A percentile compares a stretch with the other conserved stretches of the same genome.
Evolutionary conservation across 768 basidiomycete species (phyloP).

Genomic region (Calocybe cyanea): DNA sequence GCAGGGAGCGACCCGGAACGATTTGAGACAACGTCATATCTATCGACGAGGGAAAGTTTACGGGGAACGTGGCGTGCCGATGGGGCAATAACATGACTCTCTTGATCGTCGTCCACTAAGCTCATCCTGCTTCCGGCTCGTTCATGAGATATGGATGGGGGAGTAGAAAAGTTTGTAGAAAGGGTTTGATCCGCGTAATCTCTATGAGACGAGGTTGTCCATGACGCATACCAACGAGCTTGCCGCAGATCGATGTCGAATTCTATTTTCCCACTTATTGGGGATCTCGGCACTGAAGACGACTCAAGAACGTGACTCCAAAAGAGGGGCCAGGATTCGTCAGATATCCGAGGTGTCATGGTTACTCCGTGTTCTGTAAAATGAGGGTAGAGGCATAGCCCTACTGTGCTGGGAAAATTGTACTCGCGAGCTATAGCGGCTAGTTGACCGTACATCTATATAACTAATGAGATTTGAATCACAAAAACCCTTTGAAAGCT

Average conservation of each 20-base stretch:
- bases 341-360: conserved; percentile 69
- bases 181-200: conserved; percentile 39
- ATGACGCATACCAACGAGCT: conserved; percentile 77
- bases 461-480: conserved; percentile 1
- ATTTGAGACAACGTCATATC: conserved; percentile 44
- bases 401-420: conserved; percentile 72
- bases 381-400: conserved; percentile 78
- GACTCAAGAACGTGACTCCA: conserved; percentile 62
- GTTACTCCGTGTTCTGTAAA: conserved; percentile 51
- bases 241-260: conserved; percentile 79
- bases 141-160: conserved; percentile 47
- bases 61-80: conserved; percentile 52
- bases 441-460: conserved; percentile 72
- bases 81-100: conserved; percentile 32
- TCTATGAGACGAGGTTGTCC: conserved; percentile 51
- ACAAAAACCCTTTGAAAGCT: conserved; percentile 5
- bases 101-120: conserved; percentile 35
- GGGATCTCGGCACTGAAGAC: conserved; percentile 34
- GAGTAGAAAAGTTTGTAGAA: conserved; percentile 31
- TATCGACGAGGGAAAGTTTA: conserved; percentile 68
- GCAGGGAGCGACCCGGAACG: conserved; percentile 29
- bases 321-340: conserved; percentile 71
- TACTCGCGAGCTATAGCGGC: conserved; percentile 79
- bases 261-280: conserved; percentile 77
- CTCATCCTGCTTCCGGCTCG: conserved; percentile 53